Evolutionary conservation across 257 asterid genomes (phyloP), one percentile per base, ranked within the genome.

Genomic region (Ocimum tenuiflorum): DNA sequence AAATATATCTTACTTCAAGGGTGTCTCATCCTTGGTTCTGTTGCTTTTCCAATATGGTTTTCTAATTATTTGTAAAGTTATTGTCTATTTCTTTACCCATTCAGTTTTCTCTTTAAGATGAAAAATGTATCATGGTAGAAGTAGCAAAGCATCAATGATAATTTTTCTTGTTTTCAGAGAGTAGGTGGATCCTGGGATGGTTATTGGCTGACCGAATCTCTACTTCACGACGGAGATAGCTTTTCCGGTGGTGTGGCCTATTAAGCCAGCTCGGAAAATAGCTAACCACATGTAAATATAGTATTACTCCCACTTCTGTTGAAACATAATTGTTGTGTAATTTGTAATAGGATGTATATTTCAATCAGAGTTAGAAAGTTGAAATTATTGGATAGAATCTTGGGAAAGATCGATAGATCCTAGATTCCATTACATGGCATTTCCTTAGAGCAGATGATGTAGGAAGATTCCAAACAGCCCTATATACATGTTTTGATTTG

Each of bases 101-200:
- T 17, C 13, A 14, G 11, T 11, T 12, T 41, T 3, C 45, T 39
- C 47, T 11, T 12, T 41, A 41, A 20, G 11, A 9, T 50, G 9
- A 50, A 20, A 3, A 50, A 50, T 5, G 6, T 3, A 10, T 10
- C 9, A 13, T 12, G 15, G 38, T 8, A 57, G 22, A 22, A 6
- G 13, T 57, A 1, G 19, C 6, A 3, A 14, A 35, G 43, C 48
- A 0, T 17, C 18, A 1, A 38, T 31, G 68, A 66, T 41, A 20
- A 73, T 11, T 4, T 54, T 46, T 47, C 13, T 1, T 10, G 45
- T 45, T 75, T 65, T 68, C 85, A 91, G 96, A 82, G 89, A 50
- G 95, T 91, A 47, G 96, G 98, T 2, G 98, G 98, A 66, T 85
- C 88, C 13, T 91, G 96, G 98, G 98, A 91, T 73, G 98, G 96